These are phyloP conservation scores for Annulohypoxylon truncatum DNA, from an alignment of 2,329 filamentous ascomycete genomes.

Conservation along the genomic window DNA sequence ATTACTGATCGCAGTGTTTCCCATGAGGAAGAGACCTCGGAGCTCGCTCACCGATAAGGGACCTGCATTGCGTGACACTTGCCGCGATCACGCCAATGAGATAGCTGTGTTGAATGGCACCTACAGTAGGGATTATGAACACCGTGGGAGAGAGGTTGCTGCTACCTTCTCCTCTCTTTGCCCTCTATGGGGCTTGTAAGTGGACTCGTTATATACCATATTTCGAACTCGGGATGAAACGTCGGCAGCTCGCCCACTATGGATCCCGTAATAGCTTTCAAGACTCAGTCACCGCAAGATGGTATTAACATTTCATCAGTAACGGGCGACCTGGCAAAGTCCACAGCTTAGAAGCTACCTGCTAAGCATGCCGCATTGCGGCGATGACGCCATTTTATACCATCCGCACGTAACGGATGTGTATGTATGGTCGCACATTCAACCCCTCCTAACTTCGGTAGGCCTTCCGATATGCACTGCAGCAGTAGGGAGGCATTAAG, in stretches of 20 bases:
- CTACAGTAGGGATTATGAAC: conserved; percentile 26
- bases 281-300: neutral
- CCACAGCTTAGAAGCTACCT: conserved; percentile 6
- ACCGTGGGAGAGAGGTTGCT: conserved; percentile 13
- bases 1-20: neutral
- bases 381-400: conserved; percentile 35
- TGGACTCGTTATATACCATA: neutral
- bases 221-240: neutral
- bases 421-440: conserved; percentile 12
- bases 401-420: conserved; percentile 31
- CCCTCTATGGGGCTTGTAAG: neutral
- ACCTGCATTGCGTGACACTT: conserved; percentile 37
- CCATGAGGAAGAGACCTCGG: neutral
- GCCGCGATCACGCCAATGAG: conserved; percentile 37
- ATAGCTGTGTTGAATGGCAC: conserved; percentile 14
- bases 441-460: conserved; percentile 22
- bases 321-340: neutral
- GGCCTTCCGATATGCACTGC: conserved; percentile 24
- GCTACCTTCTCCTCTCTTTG: conserved; percentile 24
- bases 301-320: neutral
- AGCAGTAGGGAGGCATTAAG: conserved; percentile 12
- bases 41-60: conserved; percentile 25
- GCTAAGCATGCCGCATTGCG: neutral
- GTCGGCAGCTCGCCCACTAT: conserved; percentile 7
- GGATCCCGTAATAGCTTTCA: neutral